A percentile compares a stretch with the other conserved stretches of the same genome.
These are phyloP conservation scores for Podaxis sp. DNA, from an alignment of 768 basidiomycete genomes.

Conservation along the genomic window DNA sequence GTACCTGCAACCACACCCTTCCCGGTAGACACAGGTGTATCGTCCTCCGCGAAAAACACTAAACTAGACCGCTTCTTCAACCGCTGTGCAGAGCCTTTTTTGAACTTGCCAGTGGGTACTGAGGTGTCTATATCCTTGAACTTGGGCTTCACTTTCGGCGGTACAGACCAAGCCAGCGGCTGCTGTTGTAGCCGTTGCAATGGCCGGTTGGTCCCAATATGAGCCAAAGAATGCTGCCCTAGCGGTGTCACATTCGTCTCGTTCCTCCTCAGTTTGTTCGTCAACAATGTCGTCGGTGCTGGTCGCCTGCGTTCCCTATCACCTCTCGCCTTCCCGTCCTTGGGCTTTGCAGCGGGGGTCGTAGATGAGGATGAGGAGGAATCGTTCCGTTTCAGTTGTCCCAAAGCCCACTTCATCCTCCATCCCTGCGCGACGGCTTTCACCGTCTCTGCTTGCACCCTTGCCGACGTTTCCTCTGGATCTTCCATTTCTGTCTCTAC, in stretches of 20 bases:
- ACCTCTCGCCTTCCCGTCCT: slow-evolving; percentile 17
- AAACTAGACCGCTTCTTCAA: slow-evolving; percentile 4
- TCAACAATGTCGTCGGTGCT: slow-evolving; percentile 20
- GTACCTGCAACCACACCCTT: not conserved
- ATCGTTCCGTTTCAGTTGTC: not conserved
- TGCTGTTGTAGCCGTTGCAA: not conserved
- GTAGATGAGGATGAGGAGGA: slow-evolving; percentile 8
- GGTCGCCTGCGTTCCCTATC: slow-evolving; percentile 24
- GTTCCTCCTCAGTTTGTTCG: slow-evolving; percentile 30
- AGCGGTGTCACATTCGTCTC: slow-evolving; percentile 43
- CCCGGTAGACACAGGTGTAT: not conserved
- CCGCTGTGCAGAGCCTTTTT: not conserved
- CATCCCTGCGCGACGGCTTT: slow-evolving; percentile 25
- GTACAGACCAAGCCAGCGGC: not conserved
- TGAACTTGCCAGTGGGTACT: not conserved
- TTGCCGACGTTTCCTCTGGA: slow-evolving; percentile 20
- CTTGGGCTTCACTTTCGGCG: not conserved
- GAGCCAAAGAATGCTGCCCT: slow-evolving; percentile 27
- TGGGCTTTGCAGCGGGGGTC: slow-evolving; percentile 1
- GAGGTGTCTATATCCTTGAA: not conserved
- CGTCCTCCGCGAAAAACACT: slow-evolving; percentile 1
- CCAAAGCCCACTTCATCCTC: slow-evolving; percentile 27
- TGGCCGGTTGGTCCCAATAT: slow-evolving; percentile 1
- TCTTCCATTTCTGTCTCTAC: slow-evolving; percentile 13
- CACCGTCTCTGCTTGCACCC: not conserved